phyloP scores from a whole-genome alignment of 2,329 filamentous ascomycete genomes.

The Paecilomyces sp. region DNA sequence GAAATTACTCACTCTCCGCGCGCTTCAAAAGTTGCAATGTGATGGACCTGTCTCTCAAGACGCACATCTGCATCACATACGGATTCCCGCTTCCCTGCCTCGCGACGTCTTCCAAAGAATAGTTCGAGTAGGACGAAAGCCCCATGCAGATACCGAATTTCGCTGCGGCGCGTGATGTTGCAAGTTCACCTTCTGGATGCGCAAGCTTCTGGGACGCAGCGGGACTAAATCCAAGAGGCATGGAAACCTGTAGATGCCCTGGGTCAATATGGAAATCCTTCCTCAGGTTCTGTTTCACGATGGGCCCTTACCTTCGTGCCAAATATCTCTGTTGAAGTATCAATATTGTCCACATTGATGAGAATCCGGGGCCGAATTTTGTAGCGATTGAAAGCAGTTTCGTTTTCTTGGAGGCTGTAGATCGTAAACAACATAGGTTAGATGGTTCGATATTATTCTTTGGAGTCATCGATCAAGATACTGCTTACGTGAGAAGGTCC shows the following conservation, averaged over 20 bases:
- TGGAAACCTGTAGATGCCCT: conserved; percentile 22
- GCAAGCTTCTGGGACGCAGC: conserved; percentile 49
- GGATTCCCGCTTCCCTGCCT: conserved; percentile 35
- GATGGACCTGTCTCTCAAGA: conserved; percentile 42
- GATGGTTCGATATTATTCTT: too few relatives aligned
- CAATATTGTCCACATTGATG: conserved; percentile 26
- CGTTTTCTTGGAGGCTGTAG: conserved; percentile 44
- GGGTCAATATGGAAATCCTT: neutral
- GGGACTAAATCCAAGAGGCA: conserved; percentile 50
- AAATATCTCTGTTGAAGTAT: conserved; percentile 39
- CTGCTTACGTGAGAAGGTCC: conserved; percentile 41
- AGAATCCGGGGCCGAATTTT: conserved; percentile 36
- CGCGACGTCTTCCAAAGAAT: conserved; percentile 41
- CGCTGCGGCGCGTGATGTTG: conserved; percentile 42
- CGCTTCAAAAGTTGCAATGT: conserved; percentile 36
- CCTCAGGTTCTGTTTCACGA: neutral
- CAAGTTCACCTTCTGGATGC: conserved; percentile 47
- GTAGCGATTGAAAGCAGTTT: conserved; percentile 45
- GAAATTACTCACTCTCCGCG: conserved; percentile 32
- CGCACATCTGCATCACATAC: conserved; percentile 50
- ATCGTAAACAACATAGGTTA: neutral
- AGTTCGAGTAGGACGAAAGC: conserved; percentile 42
- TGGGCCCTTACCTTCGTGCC: conserved; percentile 23
- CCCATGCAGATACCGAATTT: conserved; percentile 17
- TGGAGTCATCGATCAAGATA: neutral